Evolutionary conservation across 169 alveolate species (phyloP).

Genomic region (Perkinsus chesapeaki): DNA sequence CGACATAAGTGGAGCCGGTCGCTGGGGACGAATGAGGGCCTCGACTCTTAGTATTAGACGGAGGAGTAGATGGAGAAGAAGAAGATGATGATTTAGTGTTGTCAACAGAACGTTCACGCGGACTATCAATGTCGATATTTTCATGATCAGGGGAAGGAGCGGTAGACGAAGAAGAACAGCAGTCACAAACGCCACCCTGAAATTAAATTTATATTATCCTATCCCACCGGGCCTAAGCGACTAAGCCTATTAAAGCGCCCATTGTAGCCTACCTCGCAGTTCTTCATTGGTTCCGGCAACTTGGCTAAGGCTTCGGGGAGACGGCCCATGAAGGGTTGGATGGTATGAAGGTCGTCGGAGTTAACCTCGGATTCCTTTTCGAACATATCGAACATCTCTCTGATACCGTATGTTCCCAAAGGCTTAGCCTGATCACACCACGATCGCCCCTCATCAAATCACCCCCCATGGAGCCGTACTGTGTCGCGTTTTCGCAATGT

Average conservation of each 20-base stretch:
- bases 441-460: constrained; percentile 47
- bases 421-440: constrained; percentile 4
- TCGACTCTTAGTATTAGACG: not conserved
- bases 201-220: not conserved
- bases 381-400: not conserved
- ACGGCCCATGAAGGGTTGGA: not conserved
- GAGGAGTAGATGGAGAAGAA: not conserved
- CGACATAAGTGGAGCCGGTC: not conserved
- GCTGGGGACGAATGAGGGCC: not conserved
- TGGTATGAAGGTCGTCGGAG: not conserved
- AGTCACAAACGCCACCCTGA: not conserved
- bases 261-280: not conserved
- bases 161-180: not conserved
- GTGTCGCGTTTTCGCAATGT: constrained; percentile 74
- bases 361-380: constrained; percentile 6
- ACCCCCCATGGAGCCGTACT: constrained; percentile 52
- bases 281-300: not conserved
- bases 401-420: not conserved
- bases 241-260: too few species aligned
- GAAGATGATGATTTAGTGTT: not conserved
- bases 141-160: not conserved
- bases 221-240: too few species aligned
- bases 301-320: not conserved
- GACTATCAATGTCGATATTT: not conserved
- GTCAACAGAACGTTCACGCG: not conserved